Conservation (phyloP, 2,329 filamentous ascomycete genomes). For the Alternaria sp. region DNA sequence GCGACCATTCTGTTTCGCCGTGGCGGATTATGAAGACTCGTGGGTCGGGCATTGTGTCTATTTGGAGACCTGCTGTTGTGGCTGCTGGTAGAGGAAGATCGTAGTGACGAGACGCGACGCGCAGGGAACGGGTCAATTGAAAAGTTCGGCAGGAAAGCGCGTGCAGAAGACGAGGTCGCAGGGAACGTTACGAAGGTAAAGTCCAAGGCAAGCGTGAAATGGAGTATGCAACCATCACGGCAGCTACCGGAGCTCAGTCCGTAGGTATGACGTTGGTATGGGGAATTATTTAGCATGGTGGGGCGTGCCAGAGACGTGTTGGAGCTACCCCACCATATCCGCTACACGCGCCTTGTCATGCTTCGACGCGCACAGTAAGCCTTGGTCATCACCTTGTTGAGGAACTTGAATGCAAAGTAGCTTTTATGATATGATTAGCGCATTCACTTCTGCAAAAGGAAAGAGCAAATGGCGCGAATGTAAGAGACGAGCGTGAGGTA, state of each 20-base stretch:
- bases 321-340: conserved; percentile 10
- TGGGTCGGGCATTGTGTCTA: conserved; percentile 50
- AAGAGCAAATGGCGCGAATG: not conserved
- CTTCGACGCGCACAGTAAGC: conserved; percentile 13
- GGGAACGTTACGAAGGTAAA: not conserved
- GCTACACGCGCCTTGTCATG: conserved; percentile 6
- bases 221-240: conserved; percentile 1
- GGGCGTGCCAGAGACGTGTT: conserved; percentile 23
- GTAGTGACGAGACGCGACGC: not conserved
- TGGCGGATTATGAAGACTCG: conserved; percentile 70
- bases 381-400: conserved; percentile 24
- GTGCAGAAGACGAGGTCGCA: not conserved
- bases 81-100: not conserved
- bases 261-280: conserved; percentile 19
- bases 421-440: not conserved
- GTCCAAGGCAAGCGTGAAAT: not conserved
- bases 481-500: not conserved
- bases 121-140: not conserved
- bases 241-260: conserved; percentile 4
- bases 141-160: not conserved
- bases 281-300: conserved; percentile 17
- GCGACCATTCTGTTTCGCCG: conserved; percentile 94
- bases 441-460: not conserved
- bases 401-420: not conserved
- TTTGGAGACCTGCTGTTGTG: not conserved